Evolutionary conservation across 1,284 basidiomycete genomes (phyloP).

Genomic region (Takashimella koratensis): DNA sequence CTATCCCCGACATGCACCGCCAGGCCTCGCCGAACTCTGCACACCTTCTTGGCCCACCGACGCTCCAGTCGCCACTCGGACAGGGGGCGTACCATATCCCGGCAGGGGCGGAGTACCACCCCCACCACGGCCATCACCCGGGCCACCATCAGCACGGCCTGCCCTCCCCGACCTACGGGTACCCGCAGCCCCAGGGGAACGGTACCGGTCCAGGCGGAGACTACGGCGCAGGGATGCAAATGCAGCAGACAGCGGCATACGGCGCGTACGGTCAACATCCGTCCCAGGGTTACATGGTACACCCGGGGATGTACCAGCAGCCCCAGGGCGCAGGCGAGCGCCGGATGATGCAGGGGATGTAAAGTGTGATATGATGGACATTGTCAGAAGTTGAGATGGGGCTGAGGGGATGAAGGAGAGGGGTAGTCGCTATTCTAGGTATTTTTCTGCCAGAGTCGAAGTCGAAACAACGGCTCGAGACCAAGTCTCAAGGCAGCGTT

Average conservation of each 20-base stretch:
- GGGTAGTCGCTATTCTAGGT: background rate
- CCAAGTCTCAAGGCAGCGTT: too few relatives aligned
- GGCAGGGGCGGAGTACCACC: conserved; percentile 27
- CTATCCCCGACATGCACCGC: conserved; percentile 38
- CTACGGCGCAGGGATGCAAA: conserved; percentile 1
- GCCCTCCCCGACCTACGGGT: conserved; percentile 13
- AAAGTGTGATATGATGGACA: too few relatives aligned
- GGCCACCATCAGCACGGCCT: conserved; percentile 13
- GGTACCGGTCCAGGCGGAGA: conserved; percentile 8
- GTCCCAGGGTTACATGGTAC: conserved; percentile 12
- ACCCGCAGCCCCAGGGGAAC: conserved; percentile 17
- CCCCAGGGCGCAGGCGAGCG: conserved; percentile 11
- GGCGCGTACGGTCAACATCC: conserved; percentile 16
- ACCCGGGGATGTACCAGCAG: conserved; percentile 19
- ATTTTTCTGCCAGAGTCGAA: background rate
- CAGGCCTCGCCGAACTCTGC: conserved; percentile 21
- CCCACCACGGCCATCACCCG: conserved; percentile 9
- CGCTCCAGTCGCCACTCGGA: conserved; percentile 30
- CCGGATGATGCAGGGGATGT: conserved; percentile 15
- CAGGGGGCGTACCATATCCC: conserved; percentile 32
- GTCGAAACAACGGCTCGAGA: too few relatives aligned
- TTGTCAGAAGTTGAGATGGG: too few relatives aligned
- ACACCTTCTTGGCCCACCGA: conserved; percentile 10
- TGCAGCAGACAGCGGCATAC: conserved; percentile 18
- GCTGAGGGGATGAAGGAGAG: too few relatives aligned